Evolutionary conservation across 2,329 filamentous ascomycete genomes (phyloP), one percentile per base, ranked within the genome.

Genomic region (Botrytis aclada): DNA sequence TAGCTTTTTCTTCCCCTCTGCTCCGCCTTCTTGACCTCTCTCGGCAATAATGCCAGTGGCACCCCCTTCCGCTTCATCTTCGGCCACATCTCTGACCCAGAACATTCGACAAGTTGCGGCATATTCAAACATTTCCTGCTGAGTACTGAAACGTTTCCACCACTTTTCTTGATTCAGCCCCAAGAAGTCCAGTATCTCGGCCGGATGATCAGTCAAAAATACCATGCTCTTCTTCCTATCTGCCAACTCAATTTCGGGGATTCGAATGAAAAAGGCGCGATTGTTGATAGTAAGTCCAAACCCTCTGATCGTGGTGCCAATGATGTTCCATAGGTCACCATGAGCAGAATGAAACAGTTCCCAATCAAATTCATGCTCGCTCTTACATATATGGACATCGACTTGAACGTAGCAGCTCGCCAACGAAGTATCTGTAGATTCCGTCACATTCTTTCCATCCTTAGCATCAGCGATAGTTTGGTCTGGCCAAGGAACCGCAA

Each of bases 221-320:
- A 95, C 78, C 73, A 87, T 87, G 65, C 76, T 79, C 73, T 84
- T 84, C 74, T 88, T 88, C 74, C 84, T 85, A 79, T 93, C 84
- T 3, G 83, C 75, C 0, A 80, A 74, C 77, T 95, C 92, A 47
- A 94, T 89, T 79, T 93, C 90, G 6, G 87, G 85, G 25, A 95
- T 86, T 0, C 92, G 87, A 0, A 95, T 77, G 79, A 86, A 88
- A 1, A 96, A 81, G 2, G 88, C 91, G 20, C 80, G 81, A 69
- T 93, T 88, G 76, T 89, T 90, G 37, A 89, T 83, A 0, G 88
- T 92, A 12, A 96, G 86, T 2, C 92, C 92, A 51, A 89, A 86
- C 0, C 86, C 86, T 0, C 90, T 86, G 74, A 93, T 88, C 14
- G 85, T 87, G 29, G 86, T 84, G 8, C 92, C 91, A 0, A 95